Conservation (phyloP, 176 grass and related monocot species). For the Eleusine indica region DNA sequence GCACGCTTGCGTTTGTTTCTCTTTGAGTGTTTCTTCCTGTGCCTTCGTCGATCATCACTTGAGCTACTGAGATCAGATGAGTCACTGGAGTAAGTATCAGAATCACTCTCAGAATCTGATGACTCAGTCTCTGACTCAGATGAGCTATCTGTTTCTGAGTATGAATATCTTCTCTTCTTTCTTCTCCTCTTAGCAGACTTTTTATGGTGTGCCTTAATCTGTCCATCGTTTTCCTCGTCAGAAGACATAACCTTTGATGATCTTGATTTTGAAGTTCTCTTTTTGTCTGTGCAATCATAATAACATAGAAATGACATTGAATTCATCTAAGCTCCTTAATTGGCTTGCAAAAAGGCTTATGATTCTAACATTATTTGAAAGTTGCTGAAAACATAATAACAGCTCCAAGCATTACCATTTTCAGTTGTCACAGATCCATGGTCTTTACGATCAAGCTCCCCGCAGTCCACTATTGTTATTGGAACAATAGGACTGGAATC, state of each 20-base stretch:
- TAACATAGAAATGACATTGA: conserved; percentile 12
- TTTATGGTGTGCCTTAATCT: conserved; percentile 51
- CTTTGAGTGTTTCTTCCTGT: conserved; percentile 63
- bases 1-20: conserved; percentile 72
- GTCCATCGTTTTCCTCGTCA: conserved; percentile 57
- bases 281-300: conserved; percentile 57
- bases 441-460: conserved; percentile 67
- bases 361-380: background rate
- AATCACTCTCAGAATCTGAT: conserved; percentile 78
- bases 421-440: conserved; percentile 32
- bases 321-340: background rate
- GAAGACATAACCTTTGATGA: conserved; percentile 56
- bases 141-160: conserved; percentile 84
- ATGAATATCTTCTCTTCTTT: conserved; percentile 80
- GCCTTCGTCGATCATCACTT: conserved; percentile 78
- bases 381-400: background rate
- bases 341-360: conserved; percentile 12
- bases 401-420: conserved; percentile 46
- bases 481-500: conserved; percentile 58
- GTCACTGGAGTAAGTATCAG: conserved; percentile 72
- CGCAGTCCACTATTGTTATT: conserved; percentile 81
- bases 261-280: conserved; percentile 66
- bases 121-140: conserved; percentile 70
- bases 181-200: conserved; percentile 85
- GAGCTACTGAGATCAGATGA: conserved; percentile 86